Evolutionary conservation across 257 asterid genomes (phyloP), one percentile per base, ranked within the genome.

Genomic region (Solanum dulcamara): DNA sequence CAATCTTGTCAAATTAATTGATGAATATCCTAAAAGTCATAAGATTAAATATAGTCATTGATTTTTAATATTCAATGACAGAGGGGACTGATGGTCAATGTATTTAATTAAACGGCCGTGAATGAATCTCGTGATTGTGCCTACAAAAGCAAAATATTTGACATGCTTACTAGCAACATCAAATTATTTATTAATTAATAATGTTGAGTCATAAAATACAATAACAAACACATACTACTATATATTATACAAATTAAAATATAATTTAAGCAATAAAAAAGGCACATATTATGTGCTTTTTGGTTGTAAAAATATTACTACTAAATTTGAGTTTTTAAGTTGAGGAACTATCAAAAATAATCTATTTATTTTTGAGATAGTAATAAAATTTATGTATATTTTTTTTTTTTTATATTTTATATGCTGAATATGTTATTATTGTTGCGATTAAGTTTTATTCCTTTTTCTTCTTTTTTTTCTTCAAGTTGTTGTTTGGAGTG

Each of bases 301-400:
- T 67, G 0, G 51, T 11, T 38, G 18, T 6, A 11, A 37, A 71
- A 22, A 22, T 2, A 57, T 1, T 57, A n/a, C 9, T 4, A 57
- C 9, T 4, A 57, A 10, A 57, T 57, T 0, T 57, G 30, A 53
- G 24, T 53, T 1, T 53, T 3, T 2, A 20, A 53, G 10, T 53
- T 53, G 24, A 51, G 17, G 59, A 7, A 4, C 5, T 48, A 14
- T 48, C 1, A 0, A 48, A 48, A 48, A 14, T 0, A 48, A 0
- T 13, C 0, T 14, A 51, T 0, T 20, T 17, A 68, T 0, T 1
- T 59, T 1, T 59, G 6, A 7, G 1, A 1, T 53, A 0, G 1
- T 0, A 1, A 18, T 18, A 18, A 53, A 6, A 3, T 44, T 11
- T 4, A 0, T 44, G 4, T 44, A 11, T 4, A 11, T 3, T 11